Base-by-base conservation (phyloP, 371 early-diverging fungal species). In the Actinomortierella wolfii region DNA sequence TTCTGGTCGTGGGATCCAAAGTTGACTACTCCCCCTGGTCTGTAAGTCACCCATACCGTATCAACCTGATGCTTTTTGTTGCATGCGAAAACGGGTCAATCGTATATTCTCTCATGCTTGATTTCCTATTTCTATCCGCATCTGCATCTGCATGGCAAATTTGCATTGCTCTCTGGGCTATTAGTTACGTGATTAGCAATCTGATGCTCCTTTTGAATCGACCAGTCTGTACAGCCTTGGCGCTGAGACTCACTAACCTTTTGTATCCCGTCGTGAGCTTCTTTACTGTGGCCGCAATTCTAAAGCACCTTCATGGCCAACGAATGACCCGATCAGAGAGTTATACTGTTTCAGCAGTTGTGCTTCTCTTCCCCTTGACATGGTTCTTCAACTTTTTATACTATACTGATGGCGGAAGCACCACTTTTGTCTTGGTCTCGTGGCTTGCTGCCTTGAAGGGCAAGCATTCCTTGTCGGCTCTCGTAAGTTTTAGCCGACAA, bases 21-120 rank as follows among this genome's bases (percentile, higher is more conserved):
- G 76, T 73, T 98, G 29, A 98, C 98, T 5, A 98, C 98, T 23
- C 98, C 97, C 34, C 97, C 98, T 20, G 97, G 97, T 15, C 83
- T 97, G 88, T 97, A 93, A 63, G 76, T 78, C 28, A 28, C 57
- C n/a, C 64, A 13, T 20, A 51, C 21, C 59, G 25, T 24, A 21
- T 46, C 26, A 28, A 42, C 54, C 51, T 45, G 7, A 25, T 51
- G 28, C 55, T 21, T 59, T 11, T 44, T 29, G 18, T 45, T 34
- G n/a, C n/a, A n/a, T n/a, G n/a, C n/a, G n/a, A n/a, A n/a, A n/a
- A n/a, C n/a, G n/a, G n/a, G n/a, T n/a, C n/a, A n/a, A n/a, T n/a
- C n/a, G n/a, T n/a, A n/a, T n/a, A n/a, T n/a, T n/a, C n/a, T n/a
- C n/a, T n/a, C n/a, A n/a, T n/a, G n/a, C n/a, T n/a, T n/a, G n/a